These are phyloP conservation scores for Plectranthus barbatus DNA, from an alignment of 257 asterid genomes.

Conservation along the genomic window DNA sequence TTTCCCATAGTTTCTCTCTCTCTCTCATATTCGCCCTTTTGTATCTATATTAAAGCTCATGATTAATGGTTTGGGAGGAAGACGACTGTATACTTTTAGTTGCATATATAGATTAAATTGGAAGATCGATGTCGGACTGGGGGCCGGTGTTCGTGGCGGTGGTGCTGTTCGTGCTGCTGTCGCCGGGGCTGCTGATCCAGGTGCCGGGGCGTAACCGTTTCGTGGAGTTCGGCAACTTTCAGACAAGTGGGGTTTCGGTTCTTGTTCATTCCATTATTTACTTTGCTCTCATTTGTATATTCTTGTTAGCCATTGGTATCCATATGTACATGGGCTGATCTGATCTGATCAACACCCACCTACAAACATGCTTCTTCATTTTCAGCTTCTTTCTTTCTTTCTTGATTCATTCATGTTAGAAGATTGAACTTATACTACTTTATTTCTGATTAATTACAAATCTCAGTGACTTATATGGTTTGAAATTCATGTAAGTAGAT, in stretches of 20 bases:
- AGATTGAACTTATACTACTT: too few species aligned
- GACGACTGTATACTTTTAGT: not conserved
- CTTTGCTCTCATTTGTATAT: conserved; percentile 73
- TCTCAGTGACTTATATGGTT: too few species aligned
- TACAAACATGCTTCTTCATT: too few species aligned
- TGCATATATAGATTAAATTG: not conserved
- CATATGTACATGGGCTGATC: conserved; percentile 65
- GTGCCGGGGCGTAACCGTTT: conserved; percentile 61
- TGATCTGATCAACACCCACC: too few species aligned
- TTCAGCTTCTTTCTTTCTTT: too few species aligned
- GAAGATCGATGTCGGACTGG: conserved; percentile 69
- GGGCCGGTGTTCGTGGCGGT: conserved; percentile 85
- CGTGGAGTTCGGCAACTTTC: conserved; percentile 69
- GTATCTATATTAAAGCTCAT: conserved; percentile 8
- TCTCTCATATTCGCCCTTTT: not conserved
- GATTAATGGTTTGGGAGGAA: too few species aligned
- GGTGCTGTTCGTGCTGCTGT: conserved; percentile 71
- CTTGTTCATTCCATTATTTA: conserved; percentile 64
- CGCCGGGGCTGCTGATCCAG: conserved; percentile 87
- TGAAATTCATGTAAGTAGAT: too few species aligned
- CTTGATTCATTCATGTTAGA: too few species aligned
- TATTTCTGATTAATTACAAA: too few species aligned
- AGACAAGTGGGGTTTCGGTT: conserved; percentile 77
- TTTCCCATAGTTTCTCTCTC: too few species aligned
- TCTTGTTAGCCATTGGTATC: conserved; percentile 67